phyloP scores from a whole-genome alignment of 129 eudicot genomes.

The Kitagawia praeruptora region DNA sequence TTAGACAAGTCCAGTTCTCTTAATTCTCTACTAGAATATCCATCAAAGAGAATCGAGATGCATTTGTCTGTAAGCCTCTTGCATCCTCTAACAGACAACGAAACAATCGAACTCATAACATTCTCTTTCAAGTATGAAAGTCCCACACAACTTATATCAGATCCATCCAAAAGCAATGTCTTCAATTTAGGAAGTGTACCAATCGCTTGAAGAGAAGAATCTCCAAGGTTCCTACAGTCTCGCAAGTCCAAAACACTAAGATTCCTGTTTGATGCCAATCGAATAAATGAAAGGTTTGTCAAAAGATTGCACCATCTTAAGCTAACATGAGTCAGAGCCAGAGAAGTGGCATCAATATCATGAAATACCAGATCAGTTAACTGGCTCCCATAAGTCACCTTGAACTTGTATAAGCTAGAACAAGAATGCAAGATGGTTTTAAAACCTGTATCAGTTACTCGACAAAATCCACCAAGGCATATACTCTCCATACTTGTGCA shows the following conservation, averaged over 20 bases:
- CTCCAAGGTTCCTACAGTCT: constrained; percentile 84
- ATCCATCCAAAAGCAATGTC: constrained; percentile 68
- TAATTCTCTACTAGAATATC: constrained; percentile 37
- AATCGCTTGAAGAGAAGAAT: constrained; percentile 69
- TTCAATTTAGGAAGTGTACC: constrained; percentile 52
- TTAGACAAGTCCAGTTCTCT: constrained; percentile 80
- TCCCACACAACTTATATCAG: constrained; percentile 72
- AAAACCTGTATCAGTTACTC: constrained; percentile 92
- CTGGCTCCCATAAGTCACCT: constrained; percentile 70
- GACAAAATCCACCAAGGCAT: constrained; percentile 91
- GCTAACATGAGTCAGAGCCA: constrained; percentile 64
- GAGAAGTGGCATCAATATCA: constrained; percentile 89
- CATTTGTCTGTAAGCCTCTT: constrained; percentile 80
- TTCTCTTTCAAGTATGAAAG: constrained; percentile 54
- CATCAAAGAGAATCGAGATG: constrained; percentile 54
- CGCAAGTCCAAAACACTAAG: constrained; percentile 64
- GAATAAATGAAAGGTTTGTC: constrained; percentile 53
- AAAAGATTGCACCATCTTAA: constrained; percentile 88
- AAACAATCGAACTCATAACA: constrained; percentile 39
- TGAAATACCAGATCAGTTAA: constrained; percentile 86
- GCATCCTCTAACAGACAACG: constrained; percentile 81
- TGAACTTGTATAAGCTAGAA: constrained; percentile 57
- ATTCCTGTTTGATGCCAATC: constrained; percentile 51
- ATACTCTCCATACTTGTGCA: constrained; percentile 79
- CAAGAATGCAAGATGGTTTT: constrained; percentile 84